Conservation (phyloP, 169 alveolate species). For the Cryptosporidium parvum region DNA sequence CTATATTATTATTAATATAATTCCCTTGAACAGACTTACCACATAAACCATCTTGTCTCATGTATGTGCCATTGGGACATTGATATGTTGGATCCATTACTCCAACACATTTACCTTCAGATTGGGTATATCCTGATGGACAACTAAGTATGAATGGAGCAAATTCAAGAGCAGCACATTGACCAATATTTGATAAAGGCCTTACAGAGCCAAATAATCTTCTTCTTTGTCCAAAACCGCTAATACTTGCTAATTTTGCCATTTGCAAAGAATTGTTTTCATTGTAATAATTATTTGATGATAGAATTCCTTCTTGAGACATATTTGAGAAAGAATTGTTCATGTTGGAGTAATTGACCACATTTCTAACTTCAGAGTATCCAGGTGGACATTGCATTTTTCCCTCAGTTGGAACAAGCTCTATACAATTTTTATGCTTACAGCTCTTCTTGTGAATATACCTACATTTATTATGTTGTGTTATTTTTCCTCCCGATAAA, state of each 20-base stretch:
- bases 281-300: not conserved
- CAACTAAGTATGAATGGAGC: constrained; percentile 60
- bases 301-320: not conserved
- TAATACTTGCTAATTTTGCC: not conserved
- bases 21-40: not conserved
- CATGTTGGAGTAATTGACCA: not conserved
- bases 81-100: constrained; percentile 66
- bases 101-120: constrained; percentile 65
- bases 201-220: constrained; percentile 55
- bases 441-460: constrained; percentile 35
- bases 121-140: constrained; percentile 36
- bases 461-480: constrained; percentile 53
- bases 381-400: constrained; percentile 75
- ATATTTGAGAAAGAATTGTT: not conserved
- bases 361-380: constrained; percentile 34
- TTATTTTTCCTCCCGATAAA: constrained; percentile 38
- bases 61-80: constrained; percentile 46
- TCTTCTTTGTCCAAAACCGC: not conserved
- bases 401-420: constrained; percentile 32
- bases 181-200: constrained; percentile 45
- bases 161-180: constrained; percentile 70
- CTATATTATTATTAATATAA: not conserved
- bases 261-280: not conserved
- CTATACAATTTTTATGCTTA: constrained; percentile 38
- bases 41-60: constrained; percentile 71